Conservation (phyloP, 176 grass and related monocot species). For the Poa annua region DNA sequence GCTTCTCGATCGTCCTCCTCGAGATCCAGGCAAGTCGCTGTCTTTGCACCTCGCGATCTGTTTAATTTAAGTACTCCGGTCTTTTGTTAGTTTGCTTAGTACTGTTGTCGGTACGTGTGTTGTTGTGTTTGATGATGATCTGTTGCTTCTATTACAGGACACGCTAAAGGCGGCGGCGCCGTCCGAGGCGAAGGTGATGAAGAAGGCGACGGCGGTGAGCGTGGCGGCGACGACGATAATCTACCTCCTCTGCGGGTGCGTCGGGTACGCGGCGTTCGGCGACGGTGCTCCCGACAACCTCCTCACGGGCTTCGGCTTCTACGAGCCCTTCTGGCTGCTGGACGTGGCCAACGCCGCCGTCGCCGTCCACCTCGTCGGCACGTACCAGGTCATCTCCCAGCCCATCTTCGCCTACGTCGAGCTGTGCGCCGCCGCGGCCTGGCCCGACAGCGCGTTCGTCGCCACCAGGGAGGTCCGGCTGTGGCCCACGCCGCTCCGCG, state of each 20-base stretch:
- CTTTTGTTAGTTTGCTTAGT: conserved; percentile 2
- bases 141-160: conserved; percentile 50
- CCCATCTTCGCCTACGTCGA: conserved; percentile 76
- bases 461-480: conserved; percentile 13
- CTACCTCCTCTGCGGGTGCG: conserved; percentile 89
- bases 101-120: background rate
- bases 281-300: conserved; percentile 73
- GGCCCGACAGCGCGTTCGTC: conserved; percentile 49
- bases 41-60: background rate
- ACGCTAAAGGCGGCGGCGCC: conserved; percentile 72
- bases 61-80: background rate
- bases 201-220: conserved; percentile 68
- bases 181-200: conserved; percentile 83
- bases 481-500: background rate
- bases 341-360: conserved; percentile 87
- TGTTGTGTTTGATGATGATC: background rate
- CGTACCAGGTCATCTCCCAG: conserved; percentile 77
- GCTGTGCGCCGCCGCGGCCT: conserved; percentile 42
- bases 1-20: conserved; percentile 29
- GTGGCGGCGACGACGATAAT: conserved; percentile 63
- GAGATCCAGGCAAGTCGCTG: conserved; percentile 38
- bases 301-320: conserved; percentile 91
- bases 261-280: conserved; percentile 91
- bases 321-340: conserved; percentile 93
- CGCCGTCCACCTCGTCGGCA: conserved; percentile 73